Base-by-base conservation (phyloP, 768 basidiomycete genomes). In the Podaxis sp. region DNA sequence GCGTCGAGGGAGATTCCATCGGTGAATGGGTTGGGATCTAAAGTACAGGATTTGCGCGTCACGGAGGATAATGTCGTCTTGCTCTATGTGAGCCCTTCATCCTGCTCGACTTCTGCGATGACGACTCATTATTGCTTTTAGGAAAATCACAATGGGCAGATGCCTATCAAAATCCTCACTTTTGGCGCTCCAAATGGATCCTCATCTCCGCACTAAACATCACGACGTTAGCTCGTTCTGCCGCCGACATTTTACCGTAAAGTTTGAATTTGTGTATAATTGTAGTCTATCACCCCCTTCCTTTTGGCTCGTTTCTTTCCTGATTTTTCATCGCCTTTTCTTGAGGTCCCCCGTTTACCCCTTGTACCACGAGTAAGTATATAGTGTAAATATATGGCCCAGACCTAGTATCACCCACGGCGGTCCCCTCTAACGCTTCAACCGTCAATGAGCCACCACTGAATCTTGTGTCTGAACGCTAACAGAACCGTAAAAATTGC, bases 61-160 rank as follows among this genome's bases (percentile, higher is more conserved):
- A 87, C 84, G 11, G 87, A 87, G 69, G 87, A 88, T 65, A 85
- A 86, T 60, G 77, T 87, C 19, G 73, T 87, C 58, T 68, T 88
- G 57, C 78, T 86, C 64, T 70, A 85, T 65, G 87, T 86, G 70
- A 52, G 83, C 75, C 24, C 42, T 42, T 28, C 19, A 17, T 59
- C n/a, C 42, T 11, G 58, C 3, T 5, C 7, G 6, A 33, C 24
- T 12, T 15, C 36, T 48, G 63, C 57, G 17, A 26, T 33, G 49
- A 58, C 57, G 4, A 59, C 46, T 63, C 30, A 64, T 48, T 48
- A 15, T 42, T 49, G 54, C 24, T 42, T 24, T 57, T 55, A 44
- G 49, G 64, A 52, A 56, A 57, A 26, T 58, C 83, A 80, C 78
- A 80, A 67, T 73, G 73, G 57, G 73, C 72, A 22, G 71, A 77